A percentile compares a stretch with the other conserved stretches of the same genome.
phyloP scores from a whole-genome alignment of 768 basidiomycete genomes.

The Panaeolus papilionaceus region DNA sequence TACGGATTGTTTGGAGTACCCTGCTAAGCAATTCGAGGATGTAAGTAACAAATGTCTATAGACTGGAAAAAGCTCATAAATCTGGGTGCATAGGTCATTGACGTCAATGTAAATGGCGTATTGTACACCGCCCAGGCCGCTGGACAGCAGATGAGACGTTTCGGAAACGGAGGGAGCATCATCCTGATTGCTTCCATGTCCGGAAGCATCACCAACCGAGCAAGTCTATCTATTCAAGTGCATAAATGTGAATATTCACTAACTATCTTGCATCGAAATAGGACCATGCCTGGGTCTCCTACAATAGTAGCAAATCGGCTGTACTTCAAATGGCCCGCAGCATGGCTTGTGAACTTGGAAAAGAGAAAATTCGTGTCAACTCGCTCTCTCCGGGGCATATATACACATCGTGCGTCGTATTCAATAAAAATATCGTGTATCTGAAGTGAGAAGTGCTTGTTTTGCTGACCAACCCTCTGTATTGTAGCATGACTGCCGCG shows the following conservation, averaged over 20 bases:
- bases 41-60: slow-evolving; percentile 37
- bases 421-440: not conserved
- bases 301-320: slow-evolving; percentile 80
- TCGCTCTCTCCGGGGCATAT: slow-evolving; percentile 80
- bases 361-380: slow-evolving; percentile 72
- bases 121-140: slow-evolving; percentile 71
- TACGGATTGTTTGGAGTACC: slow-evolving; percentile 70
- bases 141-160: slow-evolving; percentile 64
- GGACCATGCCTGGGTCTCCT: slow-evolving; percentile 80
- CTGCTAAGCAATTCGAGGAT: slow-evolving; percentile 67
- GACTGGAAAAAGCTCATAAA: not conserved
- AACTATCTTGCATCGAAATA: slow-evolving; percentile 27
- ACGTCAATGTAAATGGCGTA: slow-evolving; percentile 71
- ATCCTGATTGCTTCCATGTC: slow-evolving; percentile 73
- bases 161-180: slow-evolving; percentile 62
- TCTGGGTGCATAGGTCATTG: slow-evolving; percentile 53
- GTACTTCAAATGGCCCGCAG: slow-evolving; percentile 83
- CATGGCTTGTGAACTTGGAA: slow-evolving; percentile 82
- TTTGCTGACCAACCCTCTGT: not conserved
- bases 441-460: no score
- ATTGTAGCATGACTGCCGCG: slow-evolving; percentile 72
- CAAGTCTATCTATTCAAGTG: slow-evolving; percentile 31
- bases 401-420: slow-evolving; percentile 59
- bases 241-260: not conserved
- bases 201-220: slow-evolving; percentile 75